Base-by-base conservation (phyloP, 75 land plant genomes). In the Picea glauca region DNA sequence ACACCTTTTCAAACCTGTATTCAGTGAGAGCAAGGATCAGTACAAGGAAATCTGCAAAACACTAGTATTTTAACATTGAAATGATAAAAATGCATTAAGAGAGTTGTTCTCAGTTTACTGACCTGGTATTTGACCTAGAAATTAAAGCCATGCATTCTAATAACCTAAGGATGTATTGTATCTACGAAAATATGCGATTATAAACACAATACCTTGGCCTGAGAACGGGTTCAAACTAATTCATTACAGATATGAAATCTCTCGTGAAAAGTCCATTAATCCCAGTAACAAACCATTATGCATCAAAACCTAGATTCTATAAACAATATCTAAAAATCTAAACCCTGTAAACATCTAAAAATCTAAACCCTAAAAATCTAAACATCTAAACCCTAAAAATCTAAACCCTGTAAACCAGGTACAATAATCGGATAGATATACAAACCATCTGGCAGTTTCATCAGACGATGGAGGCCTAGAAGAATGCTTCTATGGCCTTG, bases 1-100 rank as follows among this genome's bases (percentile, higher is more conserved):
- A 74, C 94, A 92, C 54, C 94, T 87, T 61, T 90, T 92, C 61
- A 90, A 78, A 13, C 94, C 94, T 90, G 76, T 17, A 2, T 1
- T 18, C 26, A 87, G 9, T 0, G 13, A 50, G n/a, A n/a, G 20
- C 15, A 13, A 8, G 50, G 3, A 73, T 43, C 43, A 70, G 17
- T n/a, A 17, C 13, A 17, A 50, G 23, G 18, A 20, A 20, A 17
- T 5, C 8, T 23, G 23, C 21, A 20, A 73, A 26, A 43, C 1
- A 38, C n/a, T 2, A 2, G 35, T 8, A 18, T 73, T 23, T 12
- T 0, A 43, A 4, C 56, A 70, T 8, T 43, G 23, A 70, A 17
- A 35, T 17, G 0, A 8, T 5, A 3, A 1, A 66, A 32, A 17
- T 6, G 18, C 33, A 5, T 35, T 0, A 14, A 17, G 9, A 43